Conservation (phyloP, 2,329 filamentous ascomycete species). For the Pseudogymnoascus sp. region DNA sequence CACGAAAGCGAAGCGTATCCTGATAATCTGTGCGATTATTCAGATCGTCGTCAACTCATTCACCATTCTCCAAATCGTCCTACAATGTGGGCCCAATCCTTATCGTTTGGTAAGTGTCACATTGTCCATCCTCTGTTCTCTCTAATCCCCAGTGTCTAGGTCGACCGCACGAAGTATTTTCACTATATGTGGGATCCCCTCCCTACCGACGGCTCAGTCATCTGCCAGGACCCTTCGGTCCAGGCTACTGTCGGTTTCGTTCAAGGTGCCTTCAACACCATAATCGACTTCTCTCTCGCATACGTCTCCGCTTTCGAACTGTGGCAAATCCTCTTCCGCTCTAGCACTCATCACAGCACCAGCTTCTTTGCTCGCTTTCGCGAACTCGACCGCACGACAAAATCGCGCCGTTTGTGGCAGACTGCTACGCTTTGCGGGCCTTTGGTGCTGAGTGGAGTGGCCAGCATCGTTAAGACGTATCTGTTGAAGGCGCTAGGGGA, state of each 20-base stretch:
- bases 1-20: conserved; percentile 23
- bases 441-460: conserved; percentile 28
- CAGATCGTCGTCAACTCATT: conserved; percentile 28
- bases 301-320: conserved; percentile 28
- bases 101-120: conserved; percentile 21
- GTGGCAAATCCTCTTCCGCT: conserved; percentile 29
- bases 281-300: conserved; percentile 28
- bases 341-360: conserved; percentile 20
- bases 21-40: conserved; percentile 27
- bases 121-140: not conserved
- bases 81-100: conserved; percentile 30
- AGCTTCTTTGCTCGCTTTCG: conserved; percentile 24
- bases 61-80: conserved; percentile 28
- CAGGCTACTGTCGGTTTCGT: conserved; percentile 30
- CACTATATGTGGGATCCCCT: conserved; percentile 32
- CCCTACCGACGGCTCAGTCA: conserved; percentile 28
- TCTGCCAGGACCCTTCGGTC: conserved; percentile 27
- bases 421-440: conserved; percentile 28
- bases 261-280: conserved; percentile 30
- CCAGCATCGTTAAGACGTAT: conserved; percentile 31
- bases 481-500: conserved; percentile 29
- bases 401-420: conserved; percentile 30
- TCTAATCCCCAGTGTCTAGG: not conserved
- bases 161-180: conserved; percentile 27
- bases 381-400: conserved; percentile 25